A percentile compares a stretch with the other conserved stretches of the same genome.
Conservation (phyloP, 2,329 filamentous ascomycete species). For the Corynespora cassiicola region DNA sequence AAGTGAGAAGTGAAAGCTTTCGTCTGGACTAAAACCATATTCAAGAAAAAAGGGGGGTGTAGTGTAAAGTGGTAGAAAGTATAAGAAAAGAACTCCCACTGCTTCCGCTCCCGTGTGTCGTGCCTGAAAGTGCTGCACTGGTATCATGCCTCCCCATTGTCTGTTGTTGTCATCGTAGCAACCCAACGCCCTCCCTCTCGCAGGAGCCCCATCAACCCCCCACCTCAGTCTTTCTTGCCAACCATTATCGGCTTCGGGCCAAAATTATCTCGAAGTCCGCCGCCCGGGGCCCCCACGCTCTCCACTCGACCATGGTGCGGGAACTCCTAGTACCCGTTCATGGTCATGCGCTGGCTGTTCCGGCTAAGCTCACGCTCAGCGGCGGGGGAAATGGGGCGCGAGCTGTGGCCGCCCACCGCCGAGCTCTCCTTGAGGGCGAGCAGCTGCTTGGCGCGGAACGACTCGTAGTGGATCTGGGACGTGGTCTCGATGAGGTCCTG, state of each 20-base stretch:
- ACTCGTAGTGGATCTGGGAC: conserved; percentile 99
- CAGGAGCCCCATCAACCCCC: conserved; percentile 1
- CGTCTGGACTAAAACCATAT: conserved; percentile 45
- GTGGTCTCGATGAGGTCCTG: conserved; percentile 99
- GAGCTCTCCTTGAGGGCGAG: conserved; percentile 98
- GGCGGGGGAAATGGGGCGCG: conserved; percentile 92
- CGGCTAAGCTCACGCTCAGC: conserved; percentile 96
- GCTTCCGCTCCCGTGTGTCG: conserved; percentile 23
- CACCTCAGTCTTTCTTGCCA: conserved; percentile 12
- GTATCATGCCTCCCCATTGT: conserved; percentile 39
- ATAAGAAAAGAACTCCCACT: conserved; percentile 12
- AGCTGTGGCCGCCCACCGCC: conserved; percentile 77
- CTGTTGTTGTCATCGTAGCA: conserved; percentile 3
- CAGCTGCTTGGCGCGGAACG: conserved; percentile 98
- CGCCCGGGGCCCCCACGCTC: conserved; percentile 33
- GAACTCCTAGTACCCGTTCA: conserved; percentile 89
- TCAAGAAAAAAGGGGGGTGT: conserved; percentile 34
- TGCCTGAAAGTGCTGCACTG: conserved; percentile 44
- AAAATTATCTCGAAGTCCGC: too few species aligned
- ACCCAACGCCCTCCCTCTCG: conserved; percentile 2
- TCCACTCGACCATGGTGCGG: conserved; percentile 40
- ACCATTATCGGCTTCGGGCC: too few species aligned
- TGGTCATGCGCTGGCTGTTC: conserved; percentile 95
- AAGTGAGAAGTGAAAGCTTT: conserved; percentile 28
- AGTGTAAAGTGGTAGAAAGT: conserved; percentile 29